Conservation (phyloP, 192 early-diverging fungal species). For the Chytriomyces confervae region DNA sequence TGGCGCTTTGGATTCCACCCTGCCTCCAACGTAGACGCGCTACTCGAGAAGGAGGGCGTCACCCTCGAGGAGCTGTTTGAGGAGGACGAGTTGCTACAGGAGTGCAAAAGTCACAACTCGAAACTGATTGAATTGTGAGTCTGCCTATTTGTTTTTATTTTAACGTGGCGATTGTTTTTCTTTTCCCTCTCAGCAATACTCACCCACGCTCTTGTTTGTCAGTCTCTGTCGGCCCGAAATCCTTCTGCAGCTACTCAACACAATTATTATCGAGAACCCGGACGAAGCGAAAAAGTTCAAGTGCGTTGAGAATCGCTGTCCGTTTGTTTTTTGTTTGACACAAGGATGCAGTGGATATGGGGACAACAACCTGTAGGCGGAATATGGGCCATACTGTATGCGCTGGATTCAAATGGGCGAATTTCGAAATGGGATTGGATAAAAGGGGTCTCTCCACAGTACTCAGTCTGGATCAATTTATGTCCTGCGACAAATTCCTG, state of each 20-base stretch:
- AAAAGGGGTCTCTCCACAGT: no score
- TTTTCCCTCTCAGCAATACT: neutral
- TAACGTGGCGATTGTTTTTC: neutral
- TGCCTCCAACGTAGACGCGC: slow-evolving; percentile 87
- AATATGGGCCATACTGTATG: no score
- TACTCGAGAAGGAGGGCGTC: slow-evolving; percentile 89
- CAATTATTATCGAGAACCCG: slow-evolving; percentile 82
- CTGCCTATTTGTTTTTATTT: neutral
- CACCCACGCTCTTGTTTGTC: neutral
- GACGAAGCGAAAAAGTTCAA: slow-evolving; percentile 82
- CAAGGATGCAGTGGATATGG: no score
- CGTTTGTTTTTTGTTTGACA: no score
- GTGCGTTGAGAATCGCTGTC: slow-evolving; percentile 43
- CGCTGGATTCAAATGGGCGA: no score
- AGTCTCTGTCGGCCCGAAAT: slow-evolving; percentile 80
- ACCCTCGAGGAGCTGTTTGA: slow-evolving; percentile 90
- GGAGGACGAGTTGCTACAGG: slow-evolving; percentile 93
- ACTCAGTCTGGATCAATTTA: no score
- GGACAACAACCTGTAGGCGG: no score
- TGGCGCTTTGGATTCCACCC: slow-evolving; percentile 86
- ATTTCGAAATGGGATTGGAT: no score
- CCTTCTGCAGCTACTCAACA: slow-evolving; percentile 77
- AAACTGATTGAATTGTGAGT: slow-evolving; percentile 86
- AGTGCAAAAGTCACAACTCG: slow-evolving; percentile 90
- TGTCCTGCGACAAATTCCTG: no score